Base-by-base conservation (phyloP, 306 rosid genomes). In the Trichosanthes truncata region DNA sequence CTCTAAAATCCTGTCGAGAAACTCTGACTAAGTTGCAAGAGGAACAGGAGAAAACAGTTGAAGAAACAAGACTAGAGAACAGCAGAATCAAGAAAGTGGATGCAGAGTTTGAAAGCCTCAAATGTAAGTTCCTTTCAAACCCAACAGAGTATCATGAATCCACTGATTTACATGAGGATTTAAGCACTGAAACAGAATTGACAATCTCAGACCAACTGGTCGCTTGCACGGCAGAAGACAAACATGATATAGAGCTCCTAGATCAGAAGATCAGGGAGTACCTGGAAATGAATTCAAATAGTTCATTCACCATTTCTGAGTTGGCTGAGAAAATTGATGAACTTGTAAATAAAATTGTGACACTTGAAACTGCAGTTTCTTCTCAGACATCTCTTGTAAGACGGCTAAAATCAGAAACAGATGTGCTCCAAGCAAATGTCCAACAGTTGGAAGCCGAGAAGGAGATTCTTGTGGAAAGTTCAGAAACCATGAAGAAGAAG, bases 301-400 rank as follows among this genome's bases (percentile, higher is more conserved):
- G 51, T n/a, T 48, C 86, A 23, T 74, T 88, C 85, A 84, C 87
- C 38, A 83, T 91, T 84, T 81, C 83, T 15, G 97, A 89, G 84
- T 79, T 95, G 52, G 96, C 89, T 2, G 97, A 96, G 82, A 87
- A 83, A 80, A 91, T 93, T 29, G 96, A 96, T 78, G 91, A 87
- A 57, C 94, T 96, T 59, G 98, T 93, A 45, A 86, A 59, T 83
- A 87, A 88, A 84, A 89, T 91, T 66, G 93, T 89, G 77, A 74
- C 65, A 6, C 79, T 96, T 66, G 97, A 96, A 85, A 90, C 91
- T 25, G 65, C 84, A 3, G 87, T 89, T 51, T 79, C 90, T 79
- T 89, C 94, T 84, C 97, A 93, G 80, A 84, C 84, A 63, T 86
- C 84, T 78, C 84, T 90, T 46, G 93, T 88, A 10, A 81, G 82